Evolutionary conservation across 805 yeast species (phyloP).

Genomic region (Wickerhamomyces strasburgensis): DNA sequence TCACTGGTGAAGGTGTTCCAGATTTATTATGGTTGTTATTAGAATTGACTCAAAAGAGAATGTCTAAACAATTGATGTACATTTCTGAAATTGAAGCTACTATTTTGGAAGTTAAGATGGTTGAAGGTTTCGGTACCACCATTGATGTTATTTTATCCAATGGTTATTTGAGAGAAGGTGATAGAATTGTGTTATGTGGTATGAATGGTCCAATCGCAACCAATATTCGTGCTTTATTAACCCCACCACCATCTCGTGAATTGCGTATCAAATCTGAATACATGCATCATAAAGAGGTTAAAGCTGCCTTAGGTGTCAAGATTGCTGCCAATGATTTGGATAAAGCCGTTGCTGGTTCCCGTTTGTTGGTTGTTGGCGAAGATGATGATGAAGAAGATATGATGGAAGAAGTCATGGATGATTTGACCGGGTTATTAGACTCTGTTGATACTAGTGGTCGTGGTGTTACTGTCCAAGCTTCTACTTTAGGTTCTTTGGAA

Average conservation of each 20-base stretch:
- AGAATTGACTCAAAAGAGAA: slow-evolving; percentile 95
- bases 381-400: slow-evolving; percentile 97
- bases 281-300: slow-evolving; percentile 94
- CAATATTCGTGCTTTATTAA: slow-evolving; percentile 87
- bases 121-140: slow-evolving; percentile 98
- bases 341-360: slow-evolving; percentile 98
- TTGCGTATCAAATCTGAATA: slow-evolving; percentile 95
- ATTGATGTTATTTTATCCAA: slow-evolving; percentile 97
- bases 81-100: slow-evolving; percentile 93
- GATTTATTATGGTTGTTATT: slow-evolving; percentile 93
- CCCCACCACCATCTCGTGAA: slow-evolving; percentile 97
- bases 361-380: slow-evolving; percentile 90
- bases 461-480: slow-evolving; percentile 98
- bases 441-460: slow-evolving; percentile 92
- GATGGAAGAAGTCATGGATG: slow-evolving; percentile 99
- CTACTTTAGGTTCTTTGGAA: slow-evolving; percentile 96
- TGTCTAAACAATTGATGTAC: slow-evolving; percentile 98
- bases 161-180: slow-evolving; percentile 94
- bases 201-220: slow-evolving; percentile 98
- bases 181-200: slow-evolving; percentile 92
- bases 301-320: slow-evolving; percentile 98
- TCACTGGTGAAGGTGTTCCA: slow-evolving; percentile 99
- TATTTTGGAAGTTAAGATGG: slow-evolving; percentile 92
- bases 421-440: slow-evolving; percentile 87
- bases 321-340: slow-evolving; percentile 97